Percentiles rank a stretch among this genome's conserved stretches.
Evolutionary conservation across 1,139 yeast genomes (phyloP).

Genomic region (Candida dubliniensis): DNA sequence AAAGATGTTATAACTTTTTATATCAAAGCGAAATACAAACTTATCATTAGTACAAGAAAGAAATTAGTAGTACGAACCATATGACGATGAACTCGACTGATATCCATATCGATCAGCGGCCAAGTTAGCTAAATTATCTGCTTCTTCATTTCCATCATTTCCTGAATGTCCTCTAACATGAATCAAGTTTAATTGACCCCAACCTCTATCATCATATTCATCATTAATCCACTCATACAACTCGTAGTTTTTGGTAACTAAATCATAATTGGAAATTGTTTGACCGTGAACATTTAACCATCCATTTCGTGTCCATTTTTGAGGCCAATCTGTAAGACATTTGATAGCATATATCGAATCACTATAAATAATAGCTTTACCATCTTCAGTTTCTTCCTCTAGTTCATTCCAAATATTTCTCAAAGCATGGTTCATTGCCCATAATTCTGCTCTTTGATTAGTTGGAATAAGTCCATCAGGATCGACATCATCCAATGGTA

Average conservation of each 20-base stretch:
- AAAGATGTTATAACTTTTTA: no score
- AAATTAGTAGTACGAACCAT: no score
- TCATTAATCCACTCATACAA: slow-evolving; percentile 30
- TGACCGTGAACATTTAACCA: slow-evolving; percentile 49
- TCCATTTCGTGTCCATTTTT: slow-evolving; percentile 52
- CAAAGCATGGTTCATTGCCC: slow-evolving; percentile 63
- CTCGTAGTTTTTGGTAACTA: slow-evolving; percentile 36
- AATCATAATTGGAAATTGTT: slow-evolving; percentile 51
- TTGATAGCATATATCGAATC: slow-evolving; percentile 61
- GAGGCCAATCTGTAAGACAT: slow-evolving; percentile 50
- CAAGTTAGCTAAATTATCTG: slow-evolving; percentile 68
- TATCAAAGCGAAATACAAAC: no score
- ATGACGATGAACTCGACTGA: no score
- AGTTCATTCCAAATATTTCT: slow-evolving; percentile 30
- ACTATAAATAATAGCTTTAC: slow-evolving; percentile 40
- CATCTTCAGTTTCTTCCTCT: slow-evolving; percentile 2
- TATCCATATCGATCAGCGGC: slow-evolving; percentile 21
- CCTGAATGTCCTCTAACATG: slow-evolving; percentile 80
- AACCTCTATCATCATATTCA: slow-evolving; percentile 24
- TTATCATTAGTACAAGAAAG: no score
- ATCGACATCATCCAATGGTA: slow-evolving; percentile 40
- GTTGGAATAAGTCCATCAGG: slow-evolving; percentile 44
- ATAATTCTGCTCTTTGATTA: slow-evolving; percentile 79
- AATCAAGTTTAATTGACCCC: slow-evolving; percentile 38
- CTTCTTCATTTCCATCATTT: slow-evolving; percentile 67